Conservation (phyloP, 2,329 filamentous ascomycete genomes). For the Emmonsia crescens region DNA sequence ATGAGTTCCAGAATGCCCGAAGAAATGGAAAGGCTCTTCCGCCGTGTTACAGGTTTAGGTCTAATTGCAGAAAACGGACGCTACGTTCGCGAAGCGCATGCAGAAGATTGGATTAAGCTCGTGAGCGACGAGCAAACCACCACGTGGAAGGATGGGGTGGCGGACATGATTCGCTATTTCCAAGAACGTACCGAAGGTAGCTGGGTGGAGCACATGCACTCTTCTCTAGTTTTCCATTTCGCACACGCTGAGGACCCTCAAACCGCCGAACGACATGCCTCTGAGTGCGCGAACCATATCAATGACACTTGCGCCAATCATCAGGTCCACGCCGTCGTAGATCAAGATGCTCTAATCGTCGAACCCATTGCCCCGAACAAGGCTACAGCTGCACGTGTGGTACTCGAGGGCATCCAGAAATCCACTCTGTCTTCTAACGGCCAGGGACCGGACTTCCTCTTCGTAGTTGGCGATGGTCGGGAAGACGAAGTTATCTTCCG, state of each 20-base stretch:
- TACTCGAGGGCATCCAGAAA: slow-evolving; percentile 57
- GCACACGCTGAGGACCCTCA: slow-evolving; percentile 68
- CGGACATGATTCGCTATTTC: slow-evolving; percentile 77
- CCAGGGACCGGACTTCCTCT: slow-evolving; percentile 62
- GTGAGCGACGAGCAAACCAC: slow-evolving; percentile 59
- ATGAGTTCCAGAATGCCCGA: slow-evolving; percentile 85
- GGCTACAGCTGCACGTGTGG: slow-evolving; percentile 64
- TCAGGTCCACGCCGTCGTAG: slow-evolving; percentile 69
- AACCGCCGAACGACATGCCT: slow-evolving; percentile 65
- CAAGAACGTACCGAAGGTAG: slow-evolving; percentile 79
- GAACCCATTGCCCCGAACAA: slow-evolving; percentile 84
- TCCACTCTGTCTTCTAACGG: slow-evolving; percentile 10
- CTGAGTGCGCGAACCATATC: slow-evolving; percentile 86
- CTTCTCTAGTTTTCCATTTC: slow-evolving; percentile 85
- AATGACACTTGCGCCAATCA: slow-evolving; percentile 84
- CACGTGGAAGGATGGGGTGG: slow-evolving; percentile 75
- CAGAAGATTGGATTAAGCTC: slow-evolving; percentile 64
- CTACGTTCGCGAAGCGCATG: slow-evolving; percentile 64
- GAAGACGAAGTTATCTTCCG: slow-evolving; percentile 91
- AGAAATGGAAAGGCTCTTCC: slow-evolving; percentile 79
- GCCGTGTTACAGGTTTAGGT: slow-evolving; percentile 69
- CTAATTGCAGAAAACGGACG: slow-evolving; percentile 92
- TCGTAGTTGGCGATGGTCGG: slow-evolving; percentile 81
- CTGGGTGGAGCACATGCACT: slow-evolving; percentile 82
- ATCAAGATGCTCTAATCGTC: slow-evolving; percentile 70